Evolutionary conservation across 179 eudicot species (phyloP), one percentile per base, ranked within the genome.

Genomic region (Gypsophila paniculata): DNA sequence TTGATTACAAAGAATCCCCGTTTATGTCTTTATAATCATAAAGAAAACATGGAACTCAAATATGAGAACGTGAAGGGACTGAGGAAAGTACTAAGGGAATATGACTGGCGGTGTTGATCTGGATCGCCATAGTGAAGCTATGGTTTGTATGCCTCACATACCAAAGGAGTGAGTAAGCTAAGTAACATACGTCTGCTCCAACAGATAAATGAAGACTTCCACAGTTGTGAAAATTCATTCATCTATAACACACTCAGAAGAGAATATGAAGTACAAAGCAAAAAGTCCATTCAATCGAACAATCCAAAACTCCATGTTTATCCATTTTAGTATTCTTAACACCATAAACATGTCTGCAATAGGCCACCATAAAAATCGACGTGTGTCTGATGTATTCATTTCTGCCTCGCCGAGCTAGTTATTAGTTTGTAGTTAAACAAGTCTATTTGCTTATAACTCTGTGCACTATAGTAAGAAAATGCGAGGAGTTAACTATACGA

Each of bases 321-420:
- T 53, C 51, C 53, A 71, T 57, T 38, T 61, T 64, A 51, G 19
- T 51, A 51, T 51, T 51, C 55, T 51, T 18, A 2, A 61, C 55
- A 4, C 73, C 51, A 48, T 29, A 29, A 48, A 10, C 17, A 67
- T 36, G 22, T 34, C 55, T 21, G 19, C 63, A 18, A n/a, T 10
- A 38, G 26, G 6, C 68, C 26, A 19, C 51, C 68, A 38, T 29
- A 39, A 26, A 66, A 48, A 58, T 58, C 32, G 36, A 44, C 57
- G 5, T 49, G 42, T 19, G 44, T 19, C 18, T 34, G 44, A 14
- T 48, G 38, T 48, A 29, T 34, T 15, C 68, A 12, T 61, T 12
- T 42, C 52, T 72, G 51, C 6, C 38, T 42, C n/a, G 51, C 46
- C 14, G 3, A 71, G 57, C 17, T 58, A 58, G 7, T 14, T 15